phyloP scores from a whole-genome alignment of 495 filamentous ascomycete species.

The Pyrenopolyporus hunteri region DNA sequence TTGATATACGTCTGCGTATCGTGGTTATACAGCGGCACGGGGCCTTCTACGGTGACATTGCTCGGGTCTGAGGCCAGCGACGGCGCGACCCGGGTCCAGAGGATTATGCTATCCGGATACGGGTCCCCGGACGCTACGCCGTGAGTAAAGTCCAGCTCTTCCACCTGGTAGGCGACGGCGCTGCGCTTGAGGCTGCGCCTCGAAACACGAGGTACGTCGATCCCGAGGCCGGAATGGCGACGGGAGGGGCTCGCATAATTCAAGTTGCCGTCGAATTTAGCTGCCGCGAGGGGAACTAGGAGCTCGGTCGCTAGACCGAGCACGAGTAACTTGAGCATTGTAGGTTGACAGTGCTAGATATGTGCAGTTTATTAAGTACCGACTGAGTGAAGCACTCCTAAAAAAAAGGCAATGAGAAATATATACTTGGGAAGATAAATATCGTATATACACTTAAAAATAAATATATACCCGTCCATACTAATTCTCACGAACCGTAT shows the following conservation, averaged over 20 bases:
- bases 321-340: conserved; percentile 15
- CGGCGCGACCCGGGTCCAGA: conserved; percentile 72
- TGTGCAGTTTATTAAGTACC: no score
- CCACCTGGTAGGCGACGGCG: conserved; percentile 61
- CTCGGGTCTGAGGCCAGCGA: conserved; percentile 57
- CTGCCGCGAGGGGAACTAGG: conserved; percentile 12
- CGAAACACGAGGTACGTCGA: conserved; percentile 55
- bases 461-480: conserved; percentile 18
- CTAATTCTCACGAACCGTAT: conserved; percentile 13
- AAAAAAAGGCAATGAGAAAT: no score
- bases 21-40: conserved; percentile 62
- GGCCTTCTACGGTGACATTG: conserved; percentile 61
- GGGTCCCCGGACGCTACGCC: conserved; percentile 75
- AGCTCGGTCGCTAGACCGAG: conserved; percentile 18
- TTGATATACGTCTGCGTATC: conserved; percentile 57
- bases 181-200: conserved; percentile 53
- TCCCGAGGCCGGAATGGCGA: conserved; percentile 61
- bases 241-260: conserved; percentile 67
- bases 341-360: no score
- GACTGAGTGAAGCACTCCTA: no score
- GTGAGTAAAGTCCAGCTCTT: conserved; percentile 66
- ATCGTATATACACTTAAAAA: not conserved
- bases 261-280: conserved; percentile 53
- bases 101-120: conserved; percentile 65
- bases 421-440: no score